These are phyloP conservation scores for Globisporangium parvum DNA, from an alignment of 352 stramenopile genomes.

Conservation along the genomic window DNA sequence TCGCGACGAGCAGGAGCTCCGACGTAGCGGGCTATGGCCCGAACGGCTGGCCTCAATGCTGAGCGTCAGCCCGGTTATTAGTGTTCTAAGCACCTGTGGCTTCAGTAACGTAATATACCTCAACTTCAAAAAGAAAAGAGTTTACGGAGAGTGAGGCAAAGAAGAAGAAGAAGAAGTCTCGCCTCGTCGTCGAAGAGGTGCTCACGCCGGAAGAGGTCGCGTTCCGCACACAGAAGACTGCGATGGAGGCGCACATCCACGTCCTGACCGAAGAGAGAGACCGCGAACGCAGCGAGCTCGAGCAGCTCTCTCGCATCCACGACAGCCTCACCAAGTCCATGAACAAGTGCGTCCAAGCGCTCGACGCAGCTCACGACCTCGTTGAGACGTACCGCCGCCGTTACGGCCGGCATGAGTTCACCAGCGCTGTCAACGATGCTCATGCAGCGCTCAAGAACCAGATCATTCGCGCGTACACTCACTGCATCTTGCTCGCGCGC, in stretches of 20 bases:
- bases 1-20: too few relatives aligned
- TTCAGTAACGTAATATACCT: too few relatives aligned
- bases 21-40: too few relatives aligned
- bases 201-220: slow-evolving; percentile 53
- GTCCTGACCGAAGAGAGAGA: slow-evolving; percentile 18
- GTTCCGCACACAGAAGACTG: slow-evolving; percentile 35
- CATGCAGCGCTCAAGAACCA: slow-evolving; percentile 12
- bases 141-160: slow-evolving; percentile 62
- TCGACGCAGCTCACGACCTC: slow-evolving; percentile 43
- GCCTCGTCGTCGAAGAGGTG: slow-evolving; percentile 63
- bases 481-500: slow-evolving; percentile 44
- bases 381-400: slow-evolving; percentile 34
- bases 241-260: slow-evolving; percentile 36
- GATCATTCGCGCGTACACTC: slow-evolving; percentile 34
- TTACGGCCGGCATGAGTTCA: too few relatives aligned
- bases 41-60: too few relatives aligned
- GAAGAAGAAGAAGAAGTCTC: slow-evolving; percentile 83
- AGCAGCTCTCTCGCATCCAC: slow-evolving; percentile 17
- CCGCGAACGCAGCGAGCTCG: slow-evolving; percentile 20
- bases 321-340: slow-evolving; percentile 31
- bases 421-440: background rate
- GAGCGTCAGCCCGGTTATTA: too few relatives aligned
- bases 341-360: slow-evolving; percentile 57
- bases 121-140: too few relatives aligned
- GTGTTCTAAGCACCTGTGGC: too few relatives aligned